A percentile compares a stretch with the other conserved stretches of the same genome.
Conservation (phyloP, 805 yeast species). For the Saturnispora zaruensis region DNA sequence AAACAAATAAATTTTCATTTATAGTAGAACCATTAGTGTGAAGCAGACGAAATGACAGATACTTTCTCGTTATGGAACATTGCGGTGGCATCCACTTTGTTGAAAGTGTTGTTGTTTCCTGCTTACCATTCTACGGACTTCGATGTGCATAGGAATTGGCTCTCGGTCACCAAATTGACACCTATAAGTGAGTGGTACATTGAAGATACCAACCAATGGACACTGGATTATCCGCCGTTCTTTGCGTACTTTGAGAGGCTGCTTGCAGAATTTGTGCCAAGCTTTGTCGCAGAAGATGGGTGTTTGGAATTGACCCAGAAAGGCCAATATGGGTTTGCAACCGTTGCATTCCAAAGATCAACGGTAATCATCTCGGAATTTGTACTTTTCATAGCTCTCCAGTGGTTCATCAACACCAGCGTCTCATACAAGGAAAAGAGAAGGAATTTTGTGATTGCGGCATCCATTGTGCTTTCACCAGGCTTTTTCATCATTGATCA, state of each 20-base stretch:
- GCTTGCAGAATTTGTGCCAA: constrained; percentile 64
- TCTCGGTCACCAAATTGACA: constrained; percentile 73
- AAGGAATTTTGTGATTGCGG: constrained; percentile 65
- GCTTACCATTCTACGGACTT: constrained; percentile 93
- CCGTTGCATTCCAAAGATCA: constrained; percentile 69
- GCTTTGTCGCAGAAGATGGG: constrained; percentile 57
- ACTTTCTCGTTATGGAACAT: constrained; percentile 54
- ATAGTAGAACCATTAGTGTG: neutral
- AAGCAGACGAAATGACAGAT: constrained; percentile 7
- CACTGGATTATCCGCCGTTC: constrained; percentile 94
- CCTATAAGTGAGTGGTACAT: constrained; percentile 79
- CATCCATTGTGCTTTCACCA: constrained; percentile 79
- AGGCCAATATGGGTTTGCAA: constrained; percentile 70
- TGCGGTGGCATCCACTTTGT: constrained; percentile 53
- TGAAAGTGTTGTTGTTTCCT: constrained; percentile 56
- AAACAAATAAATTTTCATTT: constrained; percentile 21
- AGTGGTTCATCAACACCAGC: constrained; percentile 55
- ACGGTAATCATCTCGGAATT: constrained; percentile 77
- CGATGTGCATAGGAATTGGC: constrained; percentile 96
- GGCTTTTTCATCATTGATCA: constrained; percentile 88
- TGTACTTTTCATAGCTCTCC: constrained; percentile 60
- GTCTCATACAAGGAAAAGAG: constrained; percentile 29
- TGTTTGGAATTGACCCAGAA: constrained; percentile 58
- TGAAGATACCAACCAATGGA: constrained; percentile 79
- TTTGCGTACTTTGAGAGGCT: constrained; percentile 93